These are phyloP conservation scores for Hanseniaspora taiwanica DNA, from an alignment of 805 yeast species.

Conservation along the genomic window DNA sequence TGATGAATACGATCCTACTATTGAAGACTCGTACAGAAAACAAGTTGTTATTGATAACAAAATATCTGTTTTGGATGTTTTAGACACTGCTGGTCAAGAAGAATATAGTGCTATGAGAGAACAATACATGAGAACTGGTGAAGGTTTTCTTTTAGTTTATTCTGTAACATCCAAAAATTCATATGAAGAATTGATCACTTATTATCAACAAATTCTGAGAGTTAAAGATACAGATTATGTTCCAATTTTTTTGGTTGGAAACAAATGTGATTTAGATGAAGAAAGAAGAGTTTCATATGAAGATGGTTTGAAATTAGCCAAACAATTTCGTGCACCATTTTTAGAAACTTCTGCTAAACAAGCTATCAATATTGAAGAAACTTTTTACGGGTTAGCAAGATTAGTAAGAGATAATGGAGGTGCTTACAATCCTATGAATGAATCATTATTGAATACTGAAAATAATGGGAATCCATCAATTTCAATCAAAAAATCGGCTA, in stretches of 20 bases:
- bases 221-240: constrained; percentile 67
- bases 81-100: constrained; percentile 98
- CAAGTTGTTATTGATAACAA: constrained; percentile 74
- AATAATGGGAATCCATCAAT: constrained; percentile 9
- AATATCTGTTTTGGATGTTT: constrained; percentile 67
- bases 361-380: constrained; percentile 78
- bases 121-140: constrained; percentile 92
- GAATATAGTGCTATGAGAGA: constrained; percentile 90
- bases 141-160: constrained; percentile 83
- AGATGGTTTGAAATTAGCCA: constrained; percentile 52
- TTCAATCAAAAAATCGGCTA: no score
- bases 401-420: constrained; percentile 32
- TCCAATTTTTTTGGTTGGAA: constrained; percentile 71
- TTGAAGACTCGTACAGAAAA: constrained; percentile 84
- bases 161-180: constrained; percentile 76
- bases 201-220: constrained; percentile 65
- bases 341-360: constrained; percentile 91
- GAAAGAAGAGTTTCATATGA: constrained; percentile 55
- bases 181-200: constrained; percentile 71
- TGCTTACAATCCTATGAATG: constrained; percentile 13
- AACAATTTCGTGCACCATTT: constrained; percentile 55
- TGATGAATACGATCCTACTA: constrained; percentile 96
- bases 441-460: no score
- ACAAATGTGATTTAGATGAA: constrained; percentile 61
- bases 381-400: constrained; percentile 59